Evolutionary conservation across 805 yeast genomes (phyloP), one percentile per base, ranked within the genome.

Genomic region (Kodamaea leandrae): DNA sequence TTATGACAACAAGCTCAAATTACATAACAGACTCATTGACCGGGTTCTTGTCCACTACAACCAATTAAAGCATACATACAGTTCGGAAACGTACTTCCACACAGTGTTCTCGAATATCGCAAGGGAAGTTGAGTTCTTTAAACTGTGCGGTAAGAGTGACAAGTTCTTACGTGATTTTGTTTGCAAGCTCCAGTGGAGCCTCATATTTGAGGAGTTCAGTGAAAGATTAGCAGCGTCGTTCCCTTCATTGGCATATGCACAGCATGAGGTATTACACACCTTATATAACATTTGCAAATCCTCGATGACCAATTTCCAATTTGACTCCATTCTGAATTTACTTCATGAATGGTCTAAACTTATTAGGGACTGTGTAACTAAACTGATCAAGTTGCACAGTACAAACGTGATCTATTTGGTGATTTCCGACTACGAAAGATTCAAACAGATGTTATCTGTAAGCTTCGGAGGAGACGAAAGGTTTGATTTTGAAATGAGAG

Each of bases 401-500:
- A 12, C 32, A 20, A 39, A 32, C 20, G 33, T 39, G 28, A 20
- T 39, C n/a, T 8, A 6, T 2, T 16, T 26, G 13, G 39, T 62
- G 12, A 52, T 51, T 16, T 39, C 36, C 5, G 34, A 50, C 6
- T 52, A 51, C 47, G 24, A 37, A 2, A 43, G 46, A n/a, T 50
- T 42, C 20, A 42, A 39, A 17, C 12, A 7, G 9, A 41, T 56
- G 13, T 49, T 50, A 4, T 18, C 33, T 1, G 13, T 30, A 1
- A 39, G 46, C 18, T 58, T 60, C 26, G 33, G 29, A 14, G 26
- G 38, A 4, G 42, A 53, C 36, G 58, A 53, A 10, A 42, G 43
- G 20, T 61, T 64, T 36, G 63, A 55, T 13, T 45, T 41, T 29
- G 68, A 64, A 42, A 43, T 63, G n/a, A 49, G 72, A 39, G 50